Conservation (phyloP, 2,329 filamentous ascomycete species). For the Beauveria sp. region DNA sequence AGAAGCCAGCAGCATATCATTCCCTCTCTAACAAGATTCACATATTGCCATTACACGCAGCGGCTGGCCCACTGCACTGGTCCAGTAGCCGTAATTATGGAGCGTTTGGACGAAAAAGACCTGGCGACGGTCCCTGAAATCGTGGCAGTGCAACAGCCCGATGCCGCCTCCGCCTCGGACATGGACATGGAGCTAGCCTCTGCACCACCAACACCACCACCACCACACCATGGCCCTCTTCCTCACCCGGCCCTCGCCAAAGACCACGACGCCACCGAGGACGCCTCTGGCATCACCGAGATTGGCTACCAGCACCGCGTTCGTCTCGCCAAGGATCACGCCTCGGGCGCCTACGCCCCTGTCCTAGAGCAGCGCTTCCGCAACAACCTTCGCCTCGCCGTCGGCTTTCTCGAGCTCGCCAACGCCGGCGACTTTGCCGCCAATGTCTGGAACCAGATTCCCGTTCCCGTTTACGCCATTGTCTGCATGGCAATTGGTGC, state of each 20-base stretch:
- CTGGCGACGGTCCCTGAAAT: constrained; percentile 6
- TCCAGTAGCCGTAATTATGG: constrained; percentile 6
- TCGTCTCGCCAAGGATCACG: constrained; percentile 1
- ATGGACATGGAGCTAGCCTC: neutral
- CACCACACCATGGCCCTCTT: neutral
- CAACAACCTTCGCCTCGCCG: constrained; percentile 23
- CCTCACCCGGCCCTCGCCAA: neutral
- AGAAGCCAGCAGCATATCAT: neutral
- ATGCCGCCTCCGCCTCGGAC: neutral
- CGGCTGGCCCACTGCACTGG: constrained; percentile 4
- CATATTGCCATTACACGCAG: neutral
- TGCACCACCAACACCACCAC: neutral
- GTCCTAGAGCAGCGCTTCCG: constrained; percentile 15
- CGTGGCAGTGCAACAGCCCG: constrained; percentile 10
- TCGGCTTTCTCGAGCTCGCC: constrained; percentile 46
- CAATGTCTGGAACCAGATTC: constrained; percentile 47
- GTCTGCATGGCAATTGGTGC: constrained; percentile 47
- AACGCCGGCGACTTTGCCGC: constrained; percentile 51
- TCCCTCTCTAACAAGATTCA: neutral
- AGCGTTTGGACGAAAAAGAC: constrained; percentile 5
- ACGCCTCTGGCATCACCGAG: neutral
- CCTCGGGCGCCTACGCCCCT: constrained; percentile 1
- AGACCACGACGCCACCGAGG: neutral
- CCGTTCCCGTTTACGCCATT: constrained; percentile 39
- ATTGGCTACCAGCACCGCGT: neutral